A percentile compares a stretch with the other conserved stretches of the same genome.
phyloP scores from a whole-genome alignment of 257 asterid species.

The Nicotiana undulata region DNA sequence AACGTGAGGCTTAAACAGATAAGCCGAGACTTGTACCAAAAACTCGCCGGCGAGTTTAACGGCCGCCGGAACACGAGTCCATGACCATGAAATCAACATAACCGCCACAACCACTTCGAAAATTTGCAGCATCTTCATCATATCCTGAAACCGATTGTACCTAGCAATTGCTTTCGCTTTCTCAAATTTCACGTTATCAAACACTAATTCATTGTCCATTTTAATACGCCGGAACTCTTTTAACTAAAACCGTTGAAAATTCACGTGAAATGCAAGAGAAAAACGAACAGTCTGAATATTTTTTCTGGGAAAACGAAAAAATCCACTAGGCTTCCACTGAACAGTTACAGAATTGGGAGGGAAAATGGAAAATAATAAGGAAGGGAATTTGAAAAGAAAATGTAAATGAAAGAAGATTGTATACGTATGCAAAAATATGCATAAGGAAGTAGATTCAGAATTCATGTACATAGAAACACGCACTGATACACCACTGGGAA shows the following conservation, averaged over 20 bases:
- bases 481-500: conserved; percentile 7
- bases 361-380: conserved; percentile 5
- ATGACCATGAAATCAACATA: conserved; percentile 60
- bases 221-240: background rate
- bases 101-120: conserved; percentile 35
- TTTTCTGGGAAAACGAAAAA: background rate
- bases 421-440: conserved; percentile 21
- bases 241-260: background rate
- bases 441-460: conserved; percentile 16
- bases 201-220: conserved; percentile 21
- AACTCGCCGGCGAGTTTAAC: conserved; percentile 14
- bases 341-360: conserved; percentile 8
- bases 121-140: conserved; percentile 33
- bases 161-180: conserved; percentile 34
- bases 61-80: conserved; percentile 42
- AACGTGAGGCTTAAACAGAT: conserved; percentile 58
- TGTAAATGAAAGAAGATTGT: background rate
- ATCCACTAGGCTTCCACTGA: background rate
- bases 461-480: conserved; percentile 26
- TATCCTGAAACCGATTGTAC: conserved; percentile 36
- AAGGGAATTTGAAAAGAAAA: conserved; percentile 5
- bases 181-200: conserved; percentile 25
- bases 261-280: background rate
- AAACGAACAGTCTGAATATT: background rate
- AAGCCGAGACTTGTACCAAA: conserved; percentile 15